These are phyloP conservation scores for Grigorovia yakushimaensis DNA, from an alignment of 805 yeast species.

Conservation along the genomic window DNA sequence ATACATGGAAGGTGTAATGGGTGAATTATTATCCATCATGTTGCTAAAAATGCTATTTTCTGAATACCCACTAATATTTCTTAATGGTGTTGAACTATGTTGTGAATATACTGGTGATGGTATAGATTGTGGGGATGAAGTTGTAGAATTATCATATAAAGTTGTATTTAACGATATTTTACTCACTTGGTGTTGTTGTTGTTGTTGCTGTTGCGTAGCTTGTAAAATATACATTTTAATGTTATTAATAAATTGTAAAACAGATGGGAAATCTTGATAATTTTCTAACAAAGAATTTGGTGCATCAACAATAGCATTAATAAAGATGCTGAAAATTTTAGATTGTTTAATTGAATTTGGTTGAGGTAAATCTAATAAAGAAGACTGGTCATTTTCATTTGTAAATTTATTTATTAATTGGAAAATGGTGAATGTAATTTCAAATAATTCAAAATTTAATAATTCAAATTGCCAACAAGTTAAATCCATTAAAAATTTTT, in stretches of 20 bases:
- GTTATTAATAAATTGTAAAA: conserved; percentile 15
- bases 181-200: conserved; percentile 3
- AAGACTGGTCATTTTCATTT: conserved; percentile 22
- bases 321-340: conserved; percentile 17
- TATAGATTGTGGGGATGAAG: conserved; percentile 10
- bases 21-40: conserved; percentile 17
- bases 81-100: conserved; percentile 25
- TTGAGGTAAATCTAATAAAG: conserved; percentile 16
- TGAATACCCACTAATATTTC: conserved; percentile 25
- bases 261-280: conserved; percentile 18
- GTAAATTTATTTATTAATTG: conserved; percentile 24
- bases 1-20: conserved; percentile 27
- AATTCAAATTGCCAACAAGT: conserved; percentile 40
- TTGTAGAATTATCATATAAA: background rate
- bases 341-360: conserved; percentile 20
- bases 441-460: conserved; percentile 24
- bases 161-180: background rate
- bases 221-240: conserved; percentile 8
- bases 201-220: conserved; percentile 11
- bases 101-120: conserved; percentile 25
- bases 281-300: conserved; percentile 20
- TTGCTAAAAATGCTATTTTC: conserved; percentile 26
- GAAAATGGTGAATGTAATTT: conserved; percentile 24
- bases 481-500: conserved; percentile 41
- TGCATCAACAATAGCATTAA: conserved; percentile 16